Conservation (phyloP, 441 rosid genomes). For the Gossypium schwendimanii region DNA sequence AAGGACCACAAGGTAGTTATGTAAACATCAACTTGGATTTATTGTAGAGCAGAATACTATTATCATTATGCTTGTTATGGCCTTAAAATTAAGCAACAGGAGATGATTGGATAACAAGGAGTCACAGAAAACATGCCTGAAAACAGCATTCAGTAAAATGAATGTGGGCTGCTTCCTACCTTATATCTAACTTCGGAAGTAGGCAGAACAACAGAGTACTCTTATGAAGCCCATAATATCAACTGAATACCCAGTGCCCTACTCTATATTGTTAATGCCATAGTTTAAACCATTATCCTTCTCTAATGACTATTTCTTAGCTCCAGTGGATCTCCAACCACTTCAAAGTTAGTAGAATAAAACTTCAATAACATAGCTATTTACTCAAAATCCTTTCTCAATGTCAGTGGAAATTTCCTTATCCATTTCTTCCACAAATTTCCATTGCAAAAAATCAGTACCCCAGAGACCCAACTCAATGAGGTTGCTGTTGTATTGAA, state of each 20-base stretch:
- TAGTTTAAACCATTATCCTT: neutral
- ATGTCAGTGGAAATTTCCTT: neutral
- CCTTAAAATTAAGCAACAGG: slow-evolving; percentile 1
- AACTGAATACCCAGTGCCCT: neutral
- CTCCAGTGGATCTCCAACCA: neutral
- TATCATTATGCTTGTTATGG: neutral
- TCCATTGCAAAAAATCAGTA: neutral
- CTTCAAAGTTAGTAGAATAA: neutral
- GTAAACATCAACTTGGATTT: neutral
- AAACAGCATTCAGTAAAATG: neutral
- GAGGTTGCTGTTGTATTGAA: neutral
- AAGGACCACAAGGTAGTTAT: neutral
- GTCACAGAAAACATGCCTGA: neutral
- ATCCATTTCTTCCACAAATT: neutral
- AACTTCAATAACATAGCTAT: neutral
- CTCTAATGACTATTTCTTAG: neutral
- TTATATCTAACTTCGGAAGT: neutral
- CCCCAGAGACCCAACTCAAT: neutral
- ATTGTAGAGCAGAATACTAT: neutral
- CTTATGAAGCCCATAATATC: neutral
- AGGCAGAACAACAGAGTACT: neutral
- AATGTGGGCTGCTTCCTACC: neutral
- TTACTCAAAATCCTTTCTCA: neutral
- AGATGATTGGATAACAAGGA: neutral
- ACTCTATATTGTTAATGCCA: neutral